Percentiles rank a stretch among this genome's conserved stretches.
Evolutionary conservation across 495 filamentous ascomycete species (phyloP).

Genomic region (Penicillium psychrofluorescens): DNA sequence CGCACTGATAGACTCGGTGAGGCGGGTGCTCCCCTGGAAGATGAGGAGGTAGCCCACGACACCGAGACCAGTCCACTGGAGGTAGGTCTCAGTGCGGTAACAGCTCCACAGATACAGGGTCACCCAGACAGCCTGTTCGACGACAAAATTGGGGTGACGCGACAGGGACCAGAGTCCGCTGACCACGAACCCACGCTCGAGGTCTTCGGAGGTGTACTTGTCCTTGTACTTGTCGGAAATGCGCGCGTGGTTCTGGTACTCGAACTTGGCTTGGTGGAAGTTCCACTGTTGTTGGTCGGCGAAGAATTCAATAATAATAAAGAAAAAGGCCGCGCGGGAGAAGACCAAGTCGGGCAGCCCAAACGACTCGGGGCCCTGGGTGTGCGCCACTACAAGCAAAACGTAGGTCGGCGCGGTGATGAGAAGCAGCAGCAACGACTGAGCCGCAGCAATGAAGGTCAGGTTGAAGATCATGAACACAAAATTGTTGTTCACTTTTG

Average conservation of each 20-base stretch:
- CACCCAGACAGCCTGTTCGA: constrained; percentile 90
- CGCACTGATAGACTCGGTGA: constrained; percentile 75
- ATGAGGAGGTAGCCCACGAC: constrained; percentile 61
- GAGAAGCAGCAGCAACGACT: constrained; percentile 60
- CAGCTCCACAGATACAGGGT: constrained; percentile 80
- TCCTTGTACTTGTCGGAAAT: constrained; percentile 46
- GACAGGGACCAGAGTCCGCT: constrained; percentile 78
- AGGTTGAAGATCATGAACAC: constrained; percentile 81
- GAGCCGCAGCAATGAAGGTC: constrained; percentile 76
- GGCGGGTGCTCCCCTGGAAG: constrained; percentile 80
- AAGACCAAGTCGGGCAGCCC: constrained; percentile 59
- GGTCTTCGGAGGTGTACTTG: constrained; percentile 54
- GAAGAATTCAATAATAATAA: constrained; percentile 68
- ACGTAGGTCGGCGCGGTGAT: constrained; percentile 79
- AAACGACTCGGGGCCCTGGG: constrained; percentile 32
- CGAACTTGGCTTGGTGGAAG: constrained; percentile 73
- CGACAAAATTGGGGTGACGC: constrained; percentile 90
- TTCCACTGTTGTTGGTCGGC: constrained; percentile 94
- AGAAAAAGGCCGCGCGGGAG: constrained; percentile 56
- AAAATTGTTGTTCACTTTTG: constrained; percentile 41
- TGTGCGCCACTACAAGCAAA: constrained; percentile 53
- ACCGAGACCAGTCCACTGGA: constrained; percentile 76
- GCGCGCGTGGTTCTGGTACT: constrained; percentile 65
- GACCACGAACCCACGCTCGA: constrained; percentile 87
- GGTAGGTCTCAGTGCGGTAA: constrained; percentile 57